Conservation (phyloP, 495 filamentous ascomycete genomes). For the Achaetomiella virescens region DNA sequence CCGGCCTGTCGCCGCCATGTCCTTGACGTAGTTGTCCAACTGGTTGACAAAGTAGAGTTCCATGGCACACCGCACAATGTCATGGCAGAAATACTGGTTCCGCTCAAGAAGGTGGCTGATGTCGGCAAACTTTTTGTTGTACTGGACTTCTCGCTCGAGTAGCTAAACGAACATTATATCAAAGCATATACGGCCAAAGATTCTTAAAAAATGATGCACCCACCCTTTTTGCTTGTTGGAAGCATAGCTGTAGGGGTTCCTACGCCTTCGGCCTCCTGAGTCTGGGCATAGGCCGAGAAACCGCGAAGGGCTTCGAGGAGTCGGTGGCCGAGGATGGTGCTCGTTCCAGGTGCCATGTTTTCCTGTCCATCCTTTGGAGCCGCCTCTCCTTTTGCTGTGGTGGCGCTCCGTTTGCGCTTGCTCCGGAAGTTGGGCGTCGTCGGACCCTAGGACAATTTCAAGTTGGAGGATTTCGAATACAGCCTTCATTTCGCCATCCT, state of each 20-base stretch:
- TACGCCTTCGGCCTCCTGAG: slow-evolving; percentile 21
- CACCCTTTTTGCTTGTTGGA: slow-evolving; percentile 21
- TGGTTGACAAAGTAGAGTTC: slow-evolving; percentile 26
- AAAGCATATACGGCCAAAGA: background rate
- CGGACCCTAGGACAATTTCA: background rate
- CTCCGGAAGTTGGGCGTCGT: background rate
- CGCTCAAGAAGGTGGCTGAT: slow-evolving; percentile 17
- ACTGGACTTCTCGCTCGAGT: slow-evolving; percentile 12
- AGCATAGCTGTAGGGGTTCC: slow-evolving; percentile 22
- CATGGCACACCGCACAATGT: slow-evolving; percentile 24
- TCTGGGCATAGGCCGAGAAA: slow-evolving; percentile 27
- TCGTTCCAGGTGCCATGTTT: slow-evolving; percentile 12
- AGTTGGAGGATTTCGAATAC: background rate
- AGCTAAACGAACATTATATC: background rate
- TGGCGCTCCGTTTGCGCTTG: slow-evolving; percentile 3
- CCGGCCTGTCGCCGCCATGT: slow-evolving; percentile 15
- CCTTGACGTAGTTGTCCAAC: slow-evolving; percentile 21
- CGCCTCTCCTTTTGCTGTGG: slow-evolving; percentile 8
- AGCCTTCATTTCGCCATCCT: no score
- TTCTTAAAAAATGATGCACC: no score
- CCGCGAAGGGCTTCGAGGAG: slow-evolving; percentile 29
- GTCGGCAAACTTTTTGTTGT: slow-evolving; percentile 21
- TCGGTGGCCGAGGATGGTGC: slow-evolving; percentile 25
- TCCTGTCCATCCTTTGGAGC: slow-evolving; percentile 8
- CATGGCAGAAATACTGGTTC: slow-evolving; percentile 25